Evolutionary conservation across 78 protist genomes (phyloP).

Genomic region (Trichosphaerium sp.): DNA sequence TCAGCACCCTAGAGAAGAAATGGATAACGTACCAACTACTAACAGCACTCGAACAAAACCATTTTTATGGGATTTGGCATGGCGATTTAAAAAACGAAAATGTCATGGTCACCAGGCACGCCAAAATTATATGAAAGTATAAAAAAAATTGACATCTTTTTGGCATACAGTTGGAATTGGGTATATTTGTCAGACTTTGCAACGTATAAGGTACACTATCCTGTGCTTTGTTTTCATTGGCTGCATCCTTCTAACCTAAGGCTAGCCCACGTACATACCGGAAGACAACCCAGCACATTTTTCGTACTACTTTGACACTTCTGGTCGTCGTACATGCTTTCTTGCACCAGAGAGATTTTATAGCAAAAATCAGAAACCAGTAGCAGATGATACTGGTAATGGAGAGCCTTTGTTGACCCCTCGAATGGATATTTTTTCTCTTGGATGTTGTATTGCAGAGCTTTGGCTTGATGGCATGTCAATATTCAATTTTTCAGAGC

Average conservation of each 20-base stretch:
- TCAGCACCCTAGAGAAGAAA: conserved; percentile 50
- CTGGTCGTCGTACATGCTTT: conserved; percentile 68
- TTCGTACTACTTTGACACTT: conserved; percentile 74
- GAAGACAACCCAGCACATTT: conserved; percentile 80
- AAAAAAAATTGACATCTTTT: conserved; percentile 58
- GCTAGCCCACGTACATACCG: background rate
- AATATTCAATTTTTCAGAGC: conserved; percentile 48
- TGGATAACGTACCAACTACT: conserved; percentile 80
- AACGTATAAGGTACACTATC: conserved; percentile 38
- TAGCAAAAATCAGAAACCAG: background rate
- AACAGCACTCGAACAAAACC: conserved; percentile 46
- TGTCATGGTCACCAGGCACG: conserved; percentile 1
- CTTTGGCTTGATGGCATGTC: conserved; percentile 48
- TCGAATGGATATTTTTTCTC: conserved; percentile 71
- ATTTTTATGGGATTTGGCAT: conserved; percentile 26
- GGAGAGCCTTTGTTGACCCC: conserved; percentile 23
- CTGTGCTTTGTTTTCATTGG: background rate
- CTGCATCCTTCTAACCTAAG: background rate
- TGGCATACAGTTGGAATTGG: conserved; percentile 71
- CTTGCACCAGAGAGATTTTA: conserved; percentile 85
- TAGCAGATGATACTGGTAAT: conserved; percentile 14
- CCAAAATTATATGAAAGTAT: background rate
- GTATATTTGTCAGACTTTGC: conserved; percentile 60
- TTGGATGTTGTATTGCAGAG: conserved; percentile 61
- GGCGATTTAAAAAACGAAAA: conserved; percentile 42